Base-by-base conservation (phyloP, 441 rosid species). In the Populus trichocarpa region DNA sequence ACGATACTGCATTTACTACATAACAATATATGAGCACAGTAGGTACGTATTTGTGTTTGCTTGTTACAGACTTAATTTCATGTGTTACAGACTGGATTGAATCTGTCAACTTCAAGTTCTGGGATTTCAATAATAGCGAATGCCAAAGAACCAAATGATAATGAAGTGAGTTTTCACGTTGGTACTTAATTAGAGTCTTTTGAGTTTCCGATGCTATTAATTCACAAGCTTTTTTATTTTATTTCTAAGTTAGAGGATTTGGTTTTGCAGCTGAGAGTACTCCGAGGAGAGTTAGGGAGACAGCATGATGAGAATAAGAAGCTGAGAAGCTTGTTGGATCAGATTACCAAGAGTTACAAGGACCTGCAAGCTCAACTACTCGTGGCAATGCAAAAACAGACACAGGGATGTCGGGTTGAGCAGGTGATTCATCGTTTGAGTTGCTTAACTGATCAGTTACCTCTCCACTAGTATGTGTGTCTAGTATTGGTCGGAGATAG, bases 271-370 rank as follows among this genome's bases (percentile, higher is more conserved):
- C 36, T 80, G 79, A 85, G 80, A 68, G 78, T 63, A 81, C 81
- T 89, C 61, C 81, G 84, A 77, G 63, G 66, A 61, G 92, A 90
- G 84, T 69, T 93, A 53, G 86, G 83, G 79, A 88, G 85, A 72
- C 84, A 89, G 72, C 87, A 87, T 16, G 90, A 91, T 59, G 98
- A 95, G 85, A 95, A 93, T 77, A 83, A 75, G 77, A 89, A 84
- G 77, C 85, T 95, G 75, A 85, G 82, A 80, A 83, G 73, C 85
- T 75, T 77, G 93, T 79, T 95, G 83, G 90, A 85, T 67, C 90
- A 87, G 85, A 83, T 87, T 72, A 83, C 85, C 30, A 80, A 67
- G 80, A 88, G 77, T 61, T 93, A 87, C 87, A 83, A 75, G 38
- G 90, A 87, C 57, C 85, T 95, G 18, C 92, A 90, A 64, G 80